Conservation (phyloP, 2,329 filamentous ascomycete species). For the Byssoonygena ceratinophila region DNA sequence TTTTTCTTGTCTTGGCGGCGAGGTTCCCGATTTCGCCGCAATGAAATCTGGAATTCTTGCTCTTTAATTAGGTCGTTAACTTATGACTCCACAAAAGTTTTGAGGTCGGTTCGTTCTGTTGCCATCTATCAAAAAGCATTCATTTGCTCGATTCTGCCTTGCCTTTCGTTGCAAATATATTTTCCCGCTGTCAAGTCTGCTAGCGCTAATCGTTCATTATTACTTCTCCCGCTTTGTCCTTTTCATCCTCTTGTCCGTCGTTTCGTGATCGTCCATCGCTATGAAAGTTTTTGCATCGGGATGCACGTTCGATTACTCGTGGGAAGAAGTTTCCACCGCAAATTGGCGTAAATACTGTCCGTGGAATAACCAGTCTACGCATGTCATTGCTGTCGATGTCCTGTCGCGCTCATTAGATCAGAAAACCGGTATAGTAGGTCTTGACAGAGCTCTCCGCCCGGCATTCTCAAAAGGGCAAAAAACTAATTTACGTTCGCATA, state of each 20-base stretch:
- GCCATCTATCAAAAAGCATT: neutral
- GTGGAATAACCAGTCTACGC: constrained; percentile 97
- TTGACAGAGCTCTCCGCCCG: constrained; percentile 4
- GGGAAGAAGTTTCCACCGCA: constrained; percentile 92
- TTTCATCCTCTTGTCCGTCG: neutral
- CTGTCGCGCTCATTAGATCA: constrained; percentile 60
- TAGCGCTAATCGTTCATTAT: neutral
- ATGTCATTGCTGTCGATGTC: constrained; percentile 92
- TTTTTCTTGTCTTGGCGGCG: neutral
- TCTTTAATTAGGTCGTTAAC: no score
- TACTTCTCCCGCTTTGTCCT: neutral
- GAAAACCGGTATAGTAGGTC: constrained; percentile 54
- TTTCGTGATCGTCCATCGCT: constrained; percentile 17
- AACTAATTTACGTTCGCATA: constrained; percentile 23
- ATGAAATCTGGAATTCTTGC: neutral
- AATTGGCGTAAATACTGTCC: constrained; percentile 99
- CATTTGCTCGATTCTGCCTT: neutral
- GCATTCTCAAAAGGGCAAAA: neutral
- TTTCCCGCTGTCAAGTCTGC: no score
- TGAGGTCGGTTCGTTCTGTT: neutral
- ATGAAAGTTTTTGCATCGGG: constrained; percentile 96
- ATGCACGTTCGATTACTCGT: constrained; percentile 92
- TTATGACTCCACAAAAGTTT: neutral
- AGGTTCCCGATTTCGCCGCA: neutral
- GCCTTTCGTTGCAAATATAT: no score